phyloP scores from a whole-genome alignment of 371 early-diverging fungal species.

The Phascolomyces articulosus region DNA sequence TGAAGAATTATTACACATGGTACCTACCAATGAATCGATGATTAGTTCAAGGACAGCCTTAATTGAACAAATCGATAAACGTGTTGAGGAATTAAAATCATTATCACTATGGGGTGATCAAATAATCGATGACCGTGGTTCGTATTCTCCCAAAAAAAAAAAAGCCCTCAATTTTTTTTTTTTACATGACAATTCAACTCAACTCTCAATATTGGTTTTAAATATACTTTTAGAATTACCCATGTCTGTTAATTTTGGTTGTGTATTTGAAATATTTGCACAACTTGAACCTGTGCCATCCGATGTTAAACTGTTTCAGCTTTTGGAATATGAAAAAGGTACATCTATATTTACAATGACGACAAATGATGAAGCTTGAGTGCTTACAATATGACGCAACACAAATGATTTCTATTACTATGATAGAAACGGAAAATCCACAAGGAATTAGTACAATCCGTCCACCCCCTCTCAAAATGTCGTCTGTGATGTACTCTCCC shows the following conservation, averaged over 20 bases:
- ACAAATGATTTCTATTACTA: not conserved
- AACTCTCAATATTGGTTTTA: no score
- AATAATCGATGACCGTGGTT: conserved; percentile 13
- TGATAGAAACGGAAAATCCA: conserved; percentile 48
- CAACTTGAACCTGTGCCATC: conserved; percentile 57
- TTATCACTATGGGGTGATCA: conserved; percentile 22
- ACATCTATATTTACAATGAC: no score
- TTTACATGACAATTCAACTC: no score
- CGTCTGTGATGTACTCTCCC: conserved; percentile 60
- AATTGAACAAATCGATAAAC: conserved; percentile 37
- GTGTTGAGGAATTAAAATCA: conserved; percentile 33
- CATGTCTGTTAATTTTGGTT: conserved; percentile 40
- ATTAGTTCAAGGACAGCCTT: conserved; percentile 22
- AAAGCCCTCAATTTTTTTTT: not conserved
- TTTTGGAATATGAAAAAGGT: conserved; percentile 65
- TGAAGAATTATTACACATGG: conserved; percentile 58
- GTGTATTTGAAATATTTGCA: conserved; percentile 62
- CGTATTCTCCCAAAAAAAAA: not conserved
- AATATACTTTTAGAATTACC: conserved; percentile 30
- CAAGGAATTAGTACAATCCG: conserved; percentile 55
- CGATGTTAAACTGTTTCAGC: conserved; percentile 39
- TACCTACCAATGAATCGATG: conserved; percentile 56
- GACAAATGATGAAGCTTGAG: no score
- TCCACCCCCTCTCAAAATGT: conserved; percentile 54
- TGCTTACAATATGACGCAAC: no score